These are phyloP conservation scores for Aspergillus haitiensis DNA, from an alignment of 495 filamentous ascomycete genomes.

Conservation along the genomic window DNA sequence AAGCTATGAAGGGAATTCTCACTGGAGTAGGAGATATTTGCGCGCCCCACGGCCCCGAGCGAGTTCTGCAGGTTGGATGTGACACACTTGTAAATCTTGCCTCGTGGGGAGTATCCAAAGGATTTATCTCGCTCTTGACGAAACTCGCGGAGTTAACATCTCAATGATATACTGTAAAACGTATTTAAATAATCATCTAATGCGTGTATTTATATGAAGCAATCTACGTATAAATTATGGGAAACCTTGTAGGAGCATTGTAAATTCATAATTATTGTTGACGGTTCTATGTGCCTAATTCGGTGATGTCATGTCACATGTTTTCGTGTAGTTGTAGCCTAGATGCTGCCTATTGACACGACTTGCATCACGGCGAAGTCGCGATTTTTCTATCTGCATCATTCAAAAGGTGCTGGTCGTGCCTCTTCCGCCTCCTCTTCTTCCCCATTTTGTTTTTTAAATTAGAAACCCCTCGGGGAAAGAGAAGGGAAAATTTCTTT, in stretches of 20 bases:
- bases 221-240: neutral
- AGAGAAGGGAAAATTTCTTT: no score
- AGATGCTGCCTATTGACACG: conserved; percentile 21
- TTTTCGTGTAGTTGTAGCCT: conserved; percentile 39
- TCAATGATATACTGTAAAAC: neutral
- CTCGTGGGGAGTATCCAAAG: conserved; percentile 43
- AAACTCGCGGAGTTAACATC: conserved; percentile 30
- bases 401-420: no score
- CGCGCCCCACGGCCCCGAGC: conserved; percentile 41
- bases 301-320: conserved; percentile 30
- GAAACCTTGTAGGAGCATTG: neutral
- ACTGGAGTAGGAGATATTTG: conserved; percentile 54
- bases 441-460: conserved; percentile 4
- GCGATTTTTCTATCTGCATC: no score
- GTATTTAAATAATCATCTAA: neutral
- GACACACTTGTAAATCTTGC: conserved; percentile 38
- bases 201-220: neutral
- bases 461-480: neutral
- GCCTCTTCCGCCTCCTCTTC: no score
- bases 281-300: neutral
- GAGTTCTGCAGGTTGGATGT: conserved; percentile 44
- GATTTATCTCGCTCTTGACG: conserved; percentile 34
- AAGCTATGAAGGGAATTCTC: conserved; percentile 48
- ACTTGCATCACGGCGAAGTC: neutral
- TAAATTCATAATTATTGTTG: no score